Conservation (phyloP, 495 filamentous ascomycete species). For the Aspergillus wentii region DNA sequence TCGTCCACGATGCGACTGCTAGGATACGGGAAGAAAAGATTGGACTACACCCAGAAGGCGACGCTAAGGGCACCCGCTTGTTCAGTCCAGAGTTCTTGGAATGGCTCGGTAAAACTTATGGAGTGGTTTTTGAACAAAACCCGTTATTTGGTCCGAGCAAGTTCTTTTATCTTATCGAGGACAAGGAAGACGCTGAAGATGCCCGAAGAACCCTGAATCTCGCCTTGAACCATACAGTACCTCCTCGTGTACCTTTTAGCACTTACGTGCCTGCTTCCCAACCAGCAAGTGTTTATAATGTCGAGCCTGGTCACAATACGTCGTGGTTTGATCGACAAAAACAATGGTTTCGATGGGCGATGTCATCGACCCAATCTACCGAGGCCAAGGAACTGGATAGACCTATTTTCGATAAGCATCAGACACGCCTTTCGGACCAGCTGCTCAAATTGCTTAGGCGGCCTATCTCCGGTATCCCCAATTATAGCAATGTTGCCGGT, state of each 20-base stretch:
- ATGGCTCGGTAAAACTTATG: slow-evolving; percentile 28
- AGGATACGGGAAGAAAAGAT: slow-evolving; percentile 29
- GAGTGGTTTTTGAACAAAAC: slow-evolving; percentile 20
- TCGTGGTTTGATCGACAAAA: slow-evolving; percentile 31
- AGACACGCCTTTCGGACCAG: slow-evolving; percentile 27
- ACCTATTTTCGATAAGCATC: slow-evolving; percentile 29
- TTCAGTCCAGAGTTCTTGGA: slow-evolving; percentile 25
- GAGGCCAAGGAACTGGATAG: slow-evolving; percentile 7
- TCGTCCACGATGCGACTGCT: slow-evolving; percentile 31
- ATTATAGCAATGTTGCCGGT: neutral
- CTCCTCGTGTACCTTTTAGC: slow-evolving; percentile 24
- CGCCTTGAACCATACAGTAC: slow-evolving; percentile 16
- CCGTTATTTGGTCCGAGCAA: slow-evolving; percentile 12
- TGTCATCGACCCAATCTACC: slow-evolving; percentile 17
- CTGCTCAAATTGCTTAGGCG: slow-evolving; percentile 31
- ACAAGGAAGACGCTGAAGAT: slow-evolving; percentile 26
- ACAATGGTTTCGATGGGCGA: slow-evolving; percentile 38
- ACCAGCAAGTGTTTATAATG: slow-evolving; percentile 13
- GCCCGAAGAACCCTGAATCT: slow-evolving; percentile 33
- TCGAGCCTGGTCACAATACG: slow-evolving; percentile 14
- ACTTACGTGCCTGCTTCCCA: slow-evolving; percentile 31
- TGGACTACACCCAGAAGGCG: slow-evolving; percentile 12
- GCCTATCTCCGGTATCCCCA: neutral
- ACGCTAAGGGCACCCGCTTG: slow-evolving; percentile 4
- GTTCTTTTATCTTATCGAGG: slow-evolving; percentile 30